Base-by-base conservation (phyloP, 2,329 filamentous ascomycete species). In the Spiromastix sp. region DNA sequence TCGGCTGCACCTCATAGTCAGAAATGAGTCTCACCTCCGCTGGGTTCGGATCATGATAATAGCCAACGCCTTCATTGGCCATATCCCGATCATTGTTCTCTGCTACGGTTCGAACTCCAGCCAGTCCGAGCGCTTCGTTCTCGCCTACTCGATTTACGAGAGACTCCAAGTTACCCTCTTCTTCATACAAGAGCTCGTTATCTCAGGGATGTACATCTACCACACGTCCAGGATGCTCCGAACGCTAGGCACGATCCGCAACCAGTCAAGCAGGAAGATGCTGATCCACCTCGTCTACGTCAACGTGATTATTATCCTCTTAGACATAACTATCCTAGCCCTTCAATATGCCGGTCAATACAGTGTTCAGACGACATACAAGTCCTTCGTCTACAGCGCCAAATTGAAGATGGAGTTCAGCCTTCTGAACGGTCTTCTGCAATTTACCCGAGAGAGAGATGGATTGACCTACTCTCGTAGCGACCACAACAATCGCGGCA, bases 391-490 rank as follows among this genome's bases (percentile, higher is more conserved):
- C 6, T 50, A 50, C 37, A 48, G 46, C 25, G 38, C 49, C 36
- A 50, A 50, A 57, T 54, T 70, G 22, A 68, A 70, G 36, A 60
- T 71, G 11, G 72, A 74, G 48, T 64, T 66, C 42, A 63, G 66
- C 19, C 63, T 74, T 29, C 52, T 74, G n/a, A 55, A 67, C 13
- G 57, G 58, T 42, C 47, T 64, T n/a, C n/a, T n/a, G n/a, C n/a
- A n/a, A n/a, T n/a, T n/a, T n/a, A n/a, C n/a, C n/a, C n/a, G n/a
- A n/a, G n/a, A n/a, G n/a, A n/a, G n/a, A n/a, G n/a, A n/a, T n/a
- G n/a, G n/a, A n/a, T n/a, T n/a, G n/a, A n/a, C n/a, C n/a, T n/a
- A n/a, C n/a, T n/a, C n/a, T n/a, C n/a, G n/a, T n/a, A n/a, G n/a
- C n/a, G n/a, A n/a, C n/a, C n/a, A n/a, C n/a, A n/a, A n/a, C n/a